Conservation (phyloP, 2,329 filamentous ascomycete species). For the Nectriaceae sp. region DNA sequence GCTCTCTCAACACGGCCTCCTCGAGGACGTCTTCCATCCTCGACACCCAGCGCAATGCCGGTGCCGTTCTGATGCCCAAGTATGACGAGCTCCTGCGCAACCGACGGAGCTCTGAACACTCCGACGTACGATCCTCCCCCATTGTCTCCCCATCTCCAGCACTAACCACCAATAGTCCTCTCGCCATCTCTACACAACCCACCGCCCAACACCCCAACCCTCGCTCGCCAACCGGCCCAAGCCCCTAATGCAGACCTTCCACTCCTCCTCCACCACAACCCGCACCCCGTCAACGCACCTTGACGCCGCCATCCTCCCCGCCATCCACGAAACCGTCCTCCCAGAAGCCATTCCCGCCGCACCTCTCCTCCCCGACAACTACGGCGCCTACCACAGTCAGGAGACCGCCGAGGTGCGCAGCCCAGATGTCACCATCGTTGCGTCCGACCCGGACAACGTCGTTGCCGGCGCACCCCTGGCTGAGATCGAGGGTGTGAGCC, state of each 20-base stretch:
- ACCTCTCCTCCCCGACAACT: slow-evolving; percentile 63
- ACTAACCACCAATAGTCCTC: slow-evolving; percentile 30
- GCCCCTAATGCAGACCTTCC: slow-evolving; percentile 67
- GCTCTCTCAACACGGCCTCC: slow-evolving; percentile 28
- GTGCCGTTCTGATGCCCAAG: slow-evolving; percentile 46
- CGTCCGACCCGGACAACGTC: slow-evolving; percentile 56
- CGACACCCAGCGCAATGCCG: slow-evolving; percentile 43
- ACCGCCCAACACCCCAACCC: slow-evolving; percentile 49
- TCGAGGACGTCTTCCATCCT: slow-evolving; percentile 29
- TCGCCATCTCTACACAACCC: slow-evolving; percentile 48
- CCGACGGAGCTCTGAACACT: slow-evolving; percentile 31
- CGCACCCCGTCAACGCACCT: slow-evolving; percentile 43
- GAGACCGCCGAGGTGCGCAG: slow-evolving; percentile 40
- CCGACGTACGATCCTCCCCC: slow-evolving; percentile 35
- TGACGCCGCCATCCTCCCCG: slow-evolving; percentile 57
- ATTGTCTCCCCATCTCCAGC: neutral
- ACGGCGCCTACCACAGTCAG: slow-evolving; percentile 44
- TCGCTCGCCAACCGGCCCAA: slow-evolving; percentile 47
- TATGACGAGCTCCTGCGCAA: slow-evolving; percentile 48
- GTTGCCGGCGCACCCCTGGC: slow-evolving; percentile 53
- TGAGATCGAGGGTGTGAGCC: slow-evolving; percentile 58
- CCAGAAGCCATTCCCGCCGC: slow-evolving; percentile 50
- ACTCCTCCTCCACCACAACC: slow-evolving; percentile 47
- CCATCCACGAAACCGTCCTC: slow-evolving; percentile 35
- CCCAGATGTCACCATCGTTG: slow-evolving; percentile 56